These are phyloP conservation scores for Karstenula rhodostoma DNA, from an alignment of 2,329 filamentous ascomycete genomes.

Conservation along the genomic window DNA sequence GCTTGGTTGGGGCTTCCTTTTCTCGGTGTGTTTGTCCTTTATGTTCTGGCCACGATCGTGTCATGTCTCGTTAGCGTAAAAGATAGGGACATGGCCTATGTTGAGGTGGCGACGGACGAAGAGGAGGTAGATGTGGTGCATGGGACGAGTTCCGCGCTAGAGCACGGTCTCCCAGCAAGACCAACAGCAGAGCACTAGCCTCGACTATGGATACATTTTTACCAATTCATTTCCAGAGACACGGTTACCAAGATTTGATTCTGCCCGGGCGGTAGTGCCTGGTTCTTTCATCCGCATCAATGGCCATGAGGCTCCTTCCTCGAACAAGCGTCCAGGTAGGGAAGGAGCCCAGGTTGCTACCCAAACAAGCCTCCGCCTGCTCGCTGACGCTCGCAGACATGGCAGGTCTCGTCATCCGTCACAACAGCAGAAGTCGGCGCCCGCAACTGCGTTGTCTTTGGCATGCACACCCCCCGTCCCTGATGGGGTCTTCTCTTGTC, in stretches of 20 bases:
- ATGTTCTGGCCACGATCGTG: constrained; percentile 33
- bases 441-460: background rate
- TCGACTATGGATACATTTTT: background rate
- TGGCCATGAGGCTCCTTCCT: background rate
- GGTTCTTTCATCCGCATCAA: background rate
- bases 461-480: background rate
- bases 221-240: background rate
- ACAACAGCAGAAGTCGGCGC: background rate
- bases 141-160: constrained; percentile 25
- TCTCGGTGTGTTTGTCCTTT: constrained; percentile 33
- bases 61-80: constrained; percentile 40
- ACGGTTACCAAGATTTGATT: background rate
- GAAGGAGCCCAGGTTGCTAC: background rate
- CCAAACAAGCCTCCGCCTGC: background rate
- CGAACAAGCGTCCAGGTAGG: background rate
- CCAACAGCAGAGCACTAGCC: constrained; percentile 1
- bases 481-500: constrained; percentile 17
- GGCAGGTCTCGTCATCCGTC: background rate
- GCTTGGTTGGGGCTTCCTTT: constrained; percentile 59
- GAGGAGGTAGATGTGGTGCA: constrained; percentile 19
- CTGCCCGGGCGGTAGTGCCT: background rate
- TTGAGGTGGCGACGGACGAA: constrained; percentile 27
- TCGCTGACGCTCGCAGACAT: background rate
- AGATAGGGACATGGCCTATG: constrained; percentile 31
- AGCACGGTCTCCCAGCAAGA: constrained; percentile 19